These are phyloP conservation scores for Diutina pseudorugosa DNA, from an alignment of 1,139 yeast species.

Conservation along the genomic window DNA sequence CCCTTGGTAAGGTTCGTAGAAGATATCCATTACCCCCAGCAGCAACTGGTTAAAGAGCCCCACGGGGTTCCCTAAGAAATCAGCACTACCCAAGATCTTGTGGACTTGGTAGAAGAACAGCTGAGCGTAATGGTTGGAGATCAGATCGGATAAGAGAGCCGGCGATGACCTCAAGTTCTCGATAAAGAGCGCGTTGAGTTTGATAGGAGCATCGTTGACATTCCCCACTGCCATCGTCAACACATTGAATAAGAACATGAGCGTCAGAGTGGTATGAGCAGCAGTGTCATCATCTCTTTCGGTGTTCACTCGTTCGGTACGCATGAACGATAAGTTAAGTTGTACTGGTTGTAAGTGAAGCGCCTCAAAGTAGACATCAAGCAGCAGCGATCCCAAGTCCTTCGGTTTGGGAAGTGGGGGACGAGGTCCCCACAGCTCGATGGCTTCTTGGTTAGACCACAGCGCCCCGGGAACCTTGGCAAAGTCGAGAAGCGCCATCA, in stretches of 20 bases:
- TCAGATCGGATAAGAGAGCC: slow-evolving; percentile 58
- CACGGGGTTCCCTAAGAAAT: slow-evolving; percentile 92
- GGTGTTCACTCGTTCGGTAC: slow-evolving; percentile 71
- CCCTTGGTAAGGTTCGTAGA: slow-evolving; percentile 96
- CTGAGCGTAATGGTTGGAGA: slow-evolving; percentile 82
- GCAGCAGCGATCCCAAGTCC: slow-evolving; percentile 12
- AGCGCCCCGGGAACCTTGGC: slow-evolving; percentile 60
- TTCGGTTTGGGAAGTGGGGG: not conserved
- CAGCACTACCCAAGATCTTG: slow-evolving; percentile 92
- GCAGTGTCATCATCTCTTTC: slow-evolving; percentile 33
- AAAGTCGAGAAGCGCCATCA: slow-evolving; percentile 74
- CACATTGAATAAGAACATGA: slow-evolving; percentile 70
- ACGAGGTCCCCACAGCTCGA: slow-evolving; percentile 48
- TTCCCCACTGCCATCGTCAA: slow-evolving; percentile 96
- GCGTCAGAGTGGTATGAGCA: slow-evolving; percentile 41
- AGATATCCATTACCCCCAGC: slow-evolving; percentile 91
- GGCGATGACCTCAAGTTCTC: slow-evolving; percentile 85
- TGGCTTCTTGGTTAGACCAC: slow-evolving; percentile 41
- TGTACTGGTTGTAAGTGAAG: slow-evolving; percentile 88
- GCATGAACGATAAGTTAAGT: slow-evolving; percentile 78
- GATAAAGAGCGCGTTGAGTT: slow-evolving; percentile 73
- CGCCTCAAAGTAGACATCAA: slow-evolving; percentile 84
- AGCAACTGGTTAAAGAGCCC: slow-evolving; percentile 88
- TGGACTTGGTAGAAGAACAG: slow-evolving; percentile 88
- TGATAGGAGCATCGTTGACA: slow-evolving; percentile 92